Percentiles rank a stretch among this genome's conserved stretches.
phyloP scores from a whole-genome alignment of 805 yeast species.

The Schwanniomyces sp. region DNA sequence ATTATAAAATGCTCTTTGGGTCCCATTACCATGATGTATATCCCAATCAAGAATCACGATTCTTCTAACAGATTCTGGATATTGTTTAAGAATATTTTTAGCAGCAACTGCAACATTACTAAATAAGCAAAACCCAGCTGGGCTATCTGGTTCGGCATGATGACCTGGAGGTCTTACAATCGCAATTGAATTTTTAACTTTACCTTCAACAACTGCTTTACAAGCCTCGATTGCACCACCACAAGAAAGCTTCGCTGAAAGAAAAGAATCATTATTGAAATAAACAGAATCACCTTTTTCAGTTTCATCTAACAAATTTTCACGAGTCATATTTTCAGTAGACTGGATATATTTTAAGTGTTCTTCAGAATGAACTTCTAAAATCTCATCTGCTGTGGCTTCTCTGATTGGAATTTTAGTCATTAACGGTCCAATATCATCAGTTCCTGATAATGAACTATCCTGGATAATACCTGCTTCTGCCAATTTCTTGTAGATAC shows the following conservation, averaged over 20 bases:
- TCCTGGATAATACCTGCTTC: slow-evolving; percentile 90
- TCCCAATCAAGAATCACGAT: slow-evolving; percentile 95
- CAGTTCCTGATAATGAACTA: slow-evolving; percentile 67
- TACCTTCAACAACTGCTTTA: slow-evolving; percentile 89
- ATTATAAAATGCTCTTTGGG: slow-evolving; percentile 86
- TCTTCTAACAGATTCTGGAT: slow-evolving; percentile 84
- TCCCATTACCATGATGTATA: slow-evolving; percentile 98
- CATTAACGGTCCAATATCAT: slow-evolving; percentile 84
- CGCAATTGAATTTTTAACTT: slow-evolving; percentile 88
- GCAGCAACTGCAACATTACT: slow-evolving; percentile 98
- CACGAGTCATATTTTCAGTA: slow-evolving; percentile 76
- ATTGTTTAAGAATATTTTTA: slow-evolving; percentile 71
- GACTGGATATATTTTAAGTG: slow-evolving; percentile 75
- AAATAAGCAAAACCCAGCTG: slow-evolving; percentile 96
- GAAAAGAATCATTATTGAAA: slow-evolving; percentile 84
- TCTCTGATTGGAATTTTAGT: slow-evolving; percentile 86
- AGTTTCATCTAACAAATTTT: slow-evolving; percentile 74
- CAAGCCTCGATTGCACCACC: slow-evolving; percentile 98
- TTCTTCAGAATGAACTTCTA: slow-evolving; percentile 79
- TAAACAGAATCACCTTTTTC: slow-evolving; percentile 94
- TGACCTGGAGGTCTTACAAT: slow-evolving; percentile 99
- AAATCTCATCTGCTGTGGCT: slow-evolving; percentile 82
- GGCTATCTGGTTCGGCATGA: slow-evolving; percentile 96
- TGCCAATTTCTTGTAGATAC: slow-evolving; percentile 89
- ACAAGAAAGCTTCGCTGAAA: slow-evolving; percentile 87